Evolutionary conservation across 257 asterid genomes (phyloP), one percentile per base, ranked within the genome.

Genomic region (Scutellaria galericulata): DNA sequence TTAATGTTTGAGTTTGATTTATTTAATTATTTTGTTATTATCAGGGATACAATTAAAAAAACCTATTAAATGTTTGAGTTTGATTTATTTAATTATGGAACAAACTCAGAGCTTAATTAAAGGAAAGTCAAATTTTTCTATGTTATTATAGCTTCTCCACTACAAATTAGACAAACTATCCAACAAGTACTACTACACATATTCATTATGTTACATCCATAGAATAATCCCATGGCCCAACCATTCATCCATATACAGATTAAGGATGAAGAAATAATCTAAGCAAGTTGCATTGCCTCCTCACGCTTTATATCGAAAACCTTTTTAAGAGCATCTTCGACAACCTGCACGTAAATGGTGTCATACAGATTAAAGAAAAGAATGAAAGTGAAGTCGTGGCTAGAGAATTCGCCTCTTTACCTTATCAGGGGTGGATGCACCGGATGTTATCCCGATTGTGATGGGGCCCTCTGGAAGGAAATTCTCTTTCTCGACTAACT

Each of bases 361-460:
- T 12, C 13, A n/a, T 27, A 62, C 20, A 53, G 41, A 8, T 22
- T 18, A 31, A 14, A 3, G 37, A 31, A 31, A 31, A 31, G 37
- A 31, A 31, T 4, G 37, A 2, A 31, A 31, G 4, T 31, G 37
- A 31, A 31, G 37, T 31, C 5, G 37, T 31, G 37, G 37, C 37
- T 1, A 2, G 37, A 31, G 37, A 31, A 31, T 31, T 31, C 5
- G 37, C 5, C 37, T 31, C 37, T 31, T 45, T 45, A 93, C 98
- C 96, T 91, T 93, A 78, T 93, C 96, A 20, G 99, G 97, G 18
- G 99, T 94, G 40, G 99, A 94, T 58, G 99, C 99, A 65, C 99
- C 99, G 27, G 97, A 88, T 60, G 98, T 91, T 53, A 94, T 78
- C 58, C 97, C 97, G 5, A 93, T 53, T 46, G 90, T 93, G 82